phyloP scores from a whole-genome alignment of 345 rosid species.

The Kandelia obovata region DNA sequence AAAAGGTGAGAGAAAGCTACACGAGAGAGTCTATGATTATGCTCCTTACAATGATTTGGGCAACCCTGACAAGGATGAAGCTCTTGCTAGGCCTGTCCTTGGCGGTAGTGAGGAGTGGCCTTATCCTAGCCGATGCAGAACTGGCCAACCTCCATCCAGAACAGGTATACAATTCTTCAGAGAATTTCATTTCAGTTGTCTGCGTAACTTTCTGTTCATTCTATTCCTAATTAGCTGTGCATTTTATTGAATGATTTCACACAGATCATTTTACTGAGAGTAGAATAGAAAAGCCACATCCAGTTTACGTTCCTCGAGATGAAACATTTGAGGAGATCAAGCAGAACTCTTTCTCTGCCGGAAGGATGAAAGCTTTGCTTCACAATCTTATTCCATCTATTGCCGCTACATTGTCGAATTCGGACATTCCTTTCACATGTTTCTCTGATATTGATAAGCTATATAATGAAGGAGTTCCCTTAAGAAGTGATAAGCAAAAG shows the following conservation, averaged over 20 bases:
- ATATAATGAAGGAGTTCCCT: conserved; percentile 54
- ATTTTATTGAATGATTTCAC: conserved; percentile 8
- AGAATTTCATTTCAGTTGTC: neutral
- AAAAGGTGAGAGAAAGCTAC: conserved; percentile 61
- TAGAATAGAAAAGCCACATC: conserved; percentile 75
- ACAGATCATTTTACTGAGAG: conserved; percentile 66
- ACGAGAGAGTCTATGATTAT: conserved; percentile 80
- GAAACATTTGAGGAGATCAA: conserved; percentile 96
- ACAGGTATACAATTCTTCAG: conserved; percentile 40
- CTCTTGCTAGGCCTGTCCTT: conserved; percentile 64
- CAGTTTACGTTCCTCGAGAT: conserved; percentile 86
- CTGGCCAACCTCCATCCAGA: conserved; percentile 67
- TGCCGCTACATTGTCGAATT: conserved; percentile 66
- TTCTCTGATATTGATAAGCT: conserved; percentile 87
- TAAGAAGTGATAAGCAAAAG: conserved; percentile 43
- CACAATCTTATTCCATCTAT: conserved; percentile 89
- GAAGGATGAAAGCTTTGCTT: conserved; percentile 80
- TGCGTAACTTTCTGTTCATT: neutral
- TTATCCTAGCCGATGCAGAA: conserved; percentile 91
- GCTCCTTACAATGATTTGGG: conserved; percentile 83
- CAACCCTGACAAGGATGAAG: conserved; percentile 68
- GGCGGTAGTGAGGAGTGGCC: conserved; percentile 56
- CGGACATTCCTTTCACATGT: conserved; percentile 77
- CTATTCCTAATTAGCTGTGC: neutral
- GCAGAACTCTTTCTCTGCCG: conserved; percentile 72